Evolutionary conservation across 176 grass and related monocot genomes (phyloP).

Genomic region (Saccharum officinarum): DNA sequence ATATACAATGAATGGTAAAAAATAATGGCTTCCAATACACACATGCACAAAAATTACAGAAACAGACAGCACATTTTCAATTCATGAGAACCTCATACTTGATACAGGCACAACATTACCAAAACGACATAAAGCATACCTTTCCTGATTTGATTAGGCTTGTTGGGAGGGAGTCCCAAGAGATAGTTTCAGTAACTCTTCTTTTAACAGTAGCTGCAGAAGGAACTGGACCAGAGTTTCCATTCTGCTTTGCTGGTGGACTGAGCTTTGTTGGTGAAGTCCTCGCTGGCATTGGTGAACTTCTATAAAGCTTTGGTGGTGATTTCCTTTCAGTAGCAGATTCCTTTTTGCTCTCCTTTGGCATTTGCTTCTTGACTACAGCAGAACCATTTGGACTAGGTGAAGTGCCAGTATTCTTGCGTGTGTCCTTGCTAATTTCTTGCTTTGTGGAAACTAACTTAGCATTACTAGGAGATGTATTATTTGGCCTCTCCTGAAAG

Average conservation of each 20-base stretch:
- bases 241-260: constrained; percentile 41
- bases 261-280: constrained; percentile 32
- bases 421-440: constrained; percentile 45
- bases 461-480: constrained; percentile 45
- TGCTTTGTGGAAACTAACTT: constrained; percentile 55
- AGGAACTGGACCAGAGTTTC: constrained; percentile 28
- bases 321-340: constrained; percentile 37
- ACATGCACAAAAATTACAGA: not conserved
- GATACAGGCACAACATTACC: not conserved
- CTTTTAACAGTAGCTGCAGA: constrained; percentile 52
- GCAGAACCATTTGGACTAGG: constrained; percentile 34
- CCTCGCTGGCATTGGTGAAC: constrained; percentile 23
- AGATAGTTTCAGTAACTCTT: constrained; percentile 66
- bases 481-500: constrained; percentile 67
- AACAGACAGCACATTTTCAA: not conserved
- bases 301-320: constrained; percentile 33
- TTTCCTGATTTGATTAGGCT: constrained; percentile 80
- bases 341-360: constrained; percentile 46
- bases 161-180: constrained; percentile 90
- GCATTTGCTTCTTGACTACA: constrained; percentile 43
- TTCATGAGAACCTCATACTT: constrained; percentile 3
- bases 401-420: constrained; percentile 39
- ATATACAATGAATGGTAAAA: not conserved
- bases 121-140: constrained; percentile 42
- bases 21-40: not conserved